Evolutionary conservation across 257 asterid species (phyloP), one percentile per base, ranked within the genome.

Genomic region (Gardenia jasminoides): DNA sequence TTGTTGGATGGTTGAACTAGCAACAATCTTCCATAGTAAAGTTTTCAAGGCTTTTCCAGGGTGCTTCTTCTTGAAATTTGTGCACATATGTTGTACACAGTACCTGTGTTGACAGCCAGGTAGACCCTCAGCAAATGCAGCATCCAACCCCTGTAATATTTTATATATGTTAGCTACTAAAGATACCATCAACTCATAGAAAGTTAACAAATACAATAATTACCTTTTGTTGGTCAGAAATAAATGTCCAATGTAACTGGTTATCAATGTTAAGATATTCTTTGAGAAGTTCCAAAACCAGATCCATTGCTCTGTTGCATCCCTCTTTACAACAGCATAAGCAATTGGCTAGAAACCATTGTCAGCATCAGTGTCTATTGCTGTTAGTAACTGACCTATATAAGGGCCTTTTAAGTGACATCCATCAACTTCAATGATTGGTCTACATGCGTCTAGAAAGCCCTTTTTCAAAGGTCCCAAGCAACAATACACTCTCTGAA

Each of bases 311-410:
- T 41, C 44, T n/a, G 59, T 62, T 10, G 47, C n/a, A n/a, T 13
- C 46, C 64, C 72, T 47, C 61, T 61, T 44, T 2, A 61, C 79
- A 8, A 76, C 72, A 10, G 46, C 79, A 33, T 54, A 76, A 7
- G 59, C 72, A 20, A 76, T 43, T 2, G 59, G 59, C 26, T 46
- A 76, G 24, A 62, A 61, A 10, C 30, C 7, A 76, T 62, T 76
- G 22, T 76, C 20, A 9, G 72, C 62, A 64, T 76, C 79, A 61
- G 12, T 62, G 10, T 62, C 79, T 10, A 76, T 70, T 24, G 44
- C 62, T 61, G 52, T 28, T 12, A 75, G 33, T 3, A 75, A 2
- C 19, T 75, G 69, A 2, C 78, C 69, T 43, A 6, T 6, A 0
- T 54, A 15, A 12, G 36, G n/a, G 2, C 56, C 70, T 39, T 56